Percentiles rank a stretch among this genome's conserved stretches.
Evolutionary conservation across 129 eudicot genomes (phyloP).

Genomic region (Helichrysum umbraculigerum): DNA sequence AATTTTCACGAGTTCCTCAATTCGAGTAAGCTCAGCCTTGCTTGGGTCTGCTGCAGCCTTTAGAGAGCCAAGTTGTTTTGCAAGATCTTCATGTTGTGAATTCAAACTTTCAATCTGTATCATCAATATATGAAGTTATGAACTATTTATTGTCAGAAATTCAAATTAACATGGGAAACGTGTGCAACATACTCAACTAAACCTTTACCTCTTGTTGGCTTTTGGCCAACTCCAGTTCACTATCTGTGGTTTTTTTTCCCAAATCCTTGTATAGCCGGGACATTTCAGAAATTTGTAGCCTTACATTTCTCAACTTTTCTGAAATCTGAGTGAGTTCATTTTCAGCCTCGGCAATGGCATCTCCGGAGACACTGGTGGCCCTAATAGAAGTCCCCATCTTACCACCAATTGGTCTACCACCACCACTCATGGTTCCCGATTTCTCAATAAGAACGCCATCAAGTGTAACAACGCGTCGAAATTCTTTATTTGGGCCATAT

Average conservation of each 20-base stretch:
- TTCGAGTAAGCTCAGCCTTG: conserved; percentile 58
- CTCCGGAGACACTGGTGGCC: conserved; percentile 76
- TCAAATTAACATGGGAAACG: background rate
- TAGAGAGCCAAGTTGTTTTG: conserved; percentile 72
- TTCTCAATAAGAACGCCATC: conserved; percentile 86
- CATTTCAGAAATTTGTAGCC: conserved; percentile 56
- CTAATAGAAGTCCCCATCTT: conserved; percentile 87
- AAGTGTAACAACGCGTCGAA: conserved; percentile 80
- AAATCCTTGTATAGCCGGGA: conserved; percentile 51
- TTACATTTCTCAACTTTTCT: conserved; percentile 41
- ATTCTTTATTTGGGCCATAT: conserved; percentile 63
- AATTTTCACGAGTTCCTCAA: conserved; percentile 49
- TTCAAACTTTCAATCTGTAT: conserved; percentile 76
- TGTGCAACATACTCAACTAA: background rate
- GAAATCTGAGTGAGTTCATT: conserved; percentile 56
- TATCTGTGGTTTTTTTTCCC: conserved; percentile 51
- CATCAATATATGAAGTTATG: background rate
- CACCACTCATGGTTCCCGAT: conserved; percentile 99
- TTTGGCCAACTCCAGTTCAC: conserved; percentile 83
- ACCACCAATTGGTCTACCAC: conserved; percentile 96
- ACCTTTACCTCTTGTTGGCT: conserved; percentile 73
- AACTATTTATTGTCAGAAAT: background rate
- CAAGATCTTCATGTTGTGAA: conserved; percentile 61
- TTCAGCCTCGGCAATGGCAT: conserved; percentile 70
- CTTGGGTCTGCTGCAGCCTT: conserved; percentile 73